phyloP scores from a whole-genome alignment of 345 rosid species.

The Sisymbrium altissimum region DNA sequence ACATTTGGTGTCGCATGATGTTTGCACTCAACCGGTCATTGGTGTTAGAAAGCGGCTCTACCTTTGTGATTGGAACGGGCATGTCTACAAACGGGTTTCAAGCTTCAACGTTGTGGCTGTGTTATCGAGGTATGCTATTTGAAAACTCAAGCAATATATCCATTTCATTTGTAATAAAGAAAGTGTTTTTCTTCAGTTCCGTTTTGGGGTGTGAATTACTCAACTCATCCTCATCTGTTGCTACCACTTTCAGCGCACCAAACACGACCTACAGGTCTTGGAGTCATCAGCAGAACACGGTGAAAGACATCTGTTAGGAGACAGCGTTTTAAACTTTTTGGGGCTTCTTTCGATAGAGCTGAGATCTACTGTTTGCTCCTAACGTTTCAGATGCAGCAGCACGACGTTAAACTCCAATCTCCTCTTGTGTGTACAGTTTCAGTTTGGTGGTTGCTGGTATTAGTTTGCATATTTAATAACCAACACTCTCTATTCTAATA shows the following conservation, averaged over 20 bases:
- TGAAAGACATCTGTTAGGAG: neutral
- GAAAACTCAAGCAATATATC: neutral
- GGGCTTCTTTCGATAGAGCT: neutral
- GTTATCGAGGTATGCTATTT: conserved; percentile 14
- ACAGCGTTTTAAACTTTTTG: neutral
- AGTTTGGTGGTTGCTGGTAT: neutral
- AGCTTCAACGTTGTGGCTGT: conserved; percentile 10
- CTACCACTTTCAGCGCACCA: neutral
- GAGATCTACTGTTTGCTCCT: neutral
- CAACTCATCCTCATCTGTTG: neutral
- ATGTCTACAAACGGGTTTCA: conserved; percentile 1
- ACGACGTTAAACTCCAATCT: neutral
- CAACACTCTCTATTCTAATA: neutral
- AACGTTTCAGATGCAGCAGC: neutral
- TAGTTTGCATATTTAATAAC: neutral
- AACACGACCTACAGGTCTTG: neutral
- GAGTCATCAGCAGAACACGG: neutral
- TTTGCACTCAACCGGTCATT: conserved; percentile 6
- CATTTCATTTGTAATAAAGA: neutral
- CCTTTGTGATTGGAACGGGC: neutral
- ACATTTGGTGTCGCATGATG: conserved; percentile 14
- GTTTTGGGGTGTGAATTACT: neutral
- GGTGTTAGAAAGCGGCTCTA: conserved; percentile 8
- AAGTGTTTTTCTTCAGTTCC: neutral
- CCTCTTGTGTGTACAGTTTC: neutral